A percentile compares a stretch with the other conserved stretches of the same genome.
Conservation (phyloP, 768 basidiomycete species). For the Pleurotus citrinopileatus region DNA sequence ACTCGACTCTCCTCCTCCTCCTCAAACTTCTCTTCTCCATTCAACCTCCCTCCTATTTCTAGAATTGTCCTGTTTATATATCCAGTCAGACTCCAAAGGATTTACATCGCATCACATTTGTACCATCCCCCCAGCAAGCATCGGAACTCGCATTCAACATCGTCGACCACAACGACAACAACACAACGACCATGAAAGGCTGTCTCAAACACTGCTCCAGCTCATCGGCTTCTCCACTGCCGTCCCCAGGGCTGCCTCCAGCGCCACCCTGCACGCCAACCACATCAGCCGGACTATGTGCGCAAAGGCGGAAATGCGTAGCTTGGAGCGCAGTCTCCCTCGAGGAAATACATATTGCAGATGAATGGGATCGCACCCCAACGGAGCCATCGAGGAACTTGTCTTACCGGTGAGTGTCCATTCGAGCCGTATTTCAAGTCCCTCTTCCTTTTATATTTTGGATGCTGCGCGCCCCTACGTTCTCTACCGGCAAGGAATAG, state of each 20-base stretch:
- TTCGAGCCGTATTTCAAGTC: slow-evolving; percentile 8
- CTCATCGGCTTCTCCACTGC: neutral
- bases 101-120: neutral
- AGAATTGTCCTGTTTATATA: neutral
- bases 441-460: slow-evolving; percentile 8
- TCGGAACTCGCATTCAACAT: neutral
- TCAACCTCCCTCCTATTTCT: slow-evolving; percentile 3
- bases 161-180: neutral
- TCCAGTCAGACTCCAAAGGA: neutral
- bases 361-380: slow-evolving; percentile 81
- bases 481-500: slow-evolving; percentile 1
- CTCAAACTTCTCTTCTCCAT: neutral
- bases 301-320: slow-evolving; percentile 48
- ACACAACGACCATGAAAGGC: slow-evolving; percentile 30
- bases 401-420: slow-evolving; percentile 60
- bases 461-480: slow-evolving; percentile 11
- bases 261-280: slow-evolving; percentile 18
- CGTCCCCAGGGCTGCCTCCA: slow-evolving; percentile 7
- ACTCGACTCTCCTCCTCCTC: neutral
- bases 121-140: neutral
- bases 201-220: slow-evolving; percentile 28
- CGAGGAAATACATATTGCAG: slow-evolving; percentile 62
- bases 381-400: slow-evolving; percentile 59
- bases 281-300: slow-evolving; percentile 15
- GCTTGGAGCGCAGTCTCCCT: slow-evolving; percentile 53